phyloP scores from a whole-genome alignment of 2,329 filamentous ascomycete species.

The Calonectria pauciramosa region DNA sequence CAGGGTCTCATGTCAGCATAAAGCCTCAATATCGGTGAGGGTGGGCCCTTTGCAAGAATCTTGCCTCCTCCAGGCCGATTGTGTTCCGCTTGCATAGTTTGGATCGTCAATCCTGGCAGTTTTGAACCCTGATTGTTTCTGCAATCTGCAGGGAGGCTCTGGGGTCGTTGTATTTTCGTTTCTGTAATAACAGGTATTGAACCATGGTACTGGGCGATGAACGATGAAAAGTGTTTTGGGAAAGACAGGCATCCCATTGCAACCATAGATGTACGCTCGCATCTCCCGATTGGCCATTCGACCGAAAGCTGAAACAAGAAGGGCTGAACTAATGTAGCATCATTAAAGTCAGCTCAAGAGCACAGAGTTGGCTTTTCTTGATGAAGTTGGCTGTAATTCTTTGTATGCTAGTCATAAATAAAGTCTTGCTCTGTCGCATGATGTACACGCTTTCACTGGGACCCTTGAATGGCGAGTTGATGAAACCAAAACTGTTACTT shows the following conservation, averaged over 20 bases:
- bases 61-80: not conserved
- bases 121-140: not conserved
- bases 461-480: not conserved
- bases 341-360: not conserved
- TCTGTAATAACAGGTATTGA: not conserved
- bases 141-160: not conserved
- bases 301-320: not conserved
- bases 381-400: not conserved
- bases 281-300: not conserved
- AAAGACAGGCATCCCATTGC: not conserved
- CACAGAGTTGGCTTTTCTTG: not conserved
- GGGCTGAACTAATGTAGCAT: not conserved
- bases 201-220: not conserved
- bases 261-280: not conserved
- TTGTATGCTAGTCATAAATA: not conserved
- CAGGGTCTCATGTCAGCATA: not conserved
- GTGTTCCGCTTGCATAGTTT: not conserved
- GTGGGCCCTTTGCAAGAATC: not conserved
- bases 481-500: not conserved
- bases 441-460: not conserved
- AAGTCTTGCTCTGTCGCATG: not conserved
- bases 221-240: not conserved
- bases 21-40: not conserved
- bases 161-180: not conserved
- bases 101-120: not conserved